phyloP scores from a whole-genome alignment of 192 early-diverging fungal genomes.

The Coemansia sp. region DNA sequence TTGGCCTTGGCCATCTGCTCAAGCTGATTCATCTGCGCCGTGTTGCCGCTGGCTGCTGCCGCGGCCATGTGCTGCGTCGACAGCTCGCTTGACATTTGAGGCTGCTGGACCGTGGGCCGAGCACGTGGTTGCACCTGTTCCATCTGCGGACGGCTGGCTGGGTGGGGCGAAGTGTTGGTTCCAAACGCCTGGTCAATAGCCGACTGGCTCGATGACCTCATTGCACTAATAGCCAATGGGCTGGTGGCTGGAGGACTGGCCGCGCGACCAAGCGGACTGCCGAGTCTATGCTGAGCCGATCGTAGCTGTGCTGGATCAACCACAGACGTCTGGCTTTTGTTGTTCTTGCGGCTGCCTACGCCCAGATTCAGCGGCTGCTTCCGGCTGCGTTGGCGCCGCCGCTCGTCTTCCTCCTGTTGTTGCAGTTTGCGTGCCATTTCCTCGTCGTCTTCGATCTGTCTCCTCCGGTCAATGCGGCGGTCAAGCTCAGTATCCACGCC shows the following conservation, averaged over 20 bases:
- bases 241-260: not conserved
- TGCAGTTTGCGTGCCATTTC: slow-evolving; percentile 80
- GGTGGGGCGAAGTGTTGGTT: slow-evolving; percentile 1
- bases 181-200: slow-evolving; percentile 42
- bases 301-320: slow-evolving; percentile 53
- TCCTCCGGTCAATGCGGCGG: slow-evolving; percentile 39
- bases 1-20: slow-evolving; percentile 43
- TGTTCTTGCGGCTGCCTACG: slow-evolving; percentile 29
- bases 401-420: slow-evolving; percentile 64
- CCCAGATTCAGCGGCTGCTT: slow-evolving; percentile 48
- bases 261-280: slow-evolving; percentile 14
- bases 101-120: slow-evolving; percentile 19
- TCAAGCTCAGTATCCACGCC: slow-evolving; percentile 53
- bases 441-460: slow-evolving; percentile 78
- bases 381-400: slow-evolving; percentile 5
- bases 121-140: slow-evolving; percentile 27
- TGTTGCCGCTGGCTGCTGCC: slow-evolving; percentile 50
- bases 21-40: slow-evolving; percentile 38
- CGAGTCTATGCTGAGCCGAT: slow-evolving; percentile 41
- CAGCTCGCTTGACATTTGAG: slow-evolving; percentile 7
- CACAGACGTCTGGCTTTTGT: slow-evolving; percentile 27
- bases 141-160: slow-evolving; percentile 7
- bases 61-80: slow-evolving; percentile 43
- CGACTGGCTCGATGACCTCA: slow-evolving; percentile 10
- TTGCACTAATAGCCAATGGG: not conserved